Conservation (phyloP, 2,329 filamentous ascomycete species). For the Fusarium euwallaceae region DNA sequence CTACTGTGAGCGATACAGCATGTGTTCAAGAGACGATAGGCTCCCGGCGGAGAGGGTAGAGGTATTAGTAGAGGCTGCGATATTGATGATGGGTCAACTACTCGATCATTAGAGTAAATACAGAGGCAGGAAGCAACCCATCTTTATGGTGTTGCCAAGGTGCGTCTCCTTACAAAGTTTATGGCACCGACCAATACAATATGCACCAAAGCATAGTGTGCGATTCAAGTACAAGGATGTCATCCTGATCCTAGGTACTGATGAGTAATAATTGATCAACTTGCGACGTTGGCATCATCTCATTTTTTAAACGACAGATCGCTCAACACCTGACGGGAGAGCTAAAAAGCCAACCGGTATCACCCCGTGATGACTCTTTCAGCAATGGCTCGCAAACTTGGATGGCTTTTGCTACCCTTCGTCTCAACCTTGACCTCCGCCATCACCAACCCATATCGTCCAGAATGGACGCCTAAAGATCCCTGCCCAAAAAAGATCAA, state of each 20-base stretch:
- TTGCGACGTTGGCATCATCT: background rate
- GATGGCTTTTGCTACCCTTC: background rate
- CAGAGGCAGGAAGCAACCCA: background rate
- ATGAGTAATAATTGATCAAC: background rate
- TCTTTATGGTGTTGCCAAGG: background rate
- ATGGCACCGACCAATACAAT: background rate
- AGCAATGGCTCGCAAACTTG: background rate
- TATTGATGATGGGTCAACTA: background rate
- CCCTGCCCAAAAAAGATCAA: constrained; percentile 12
- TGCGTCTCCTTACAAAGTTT: too few species aligned
- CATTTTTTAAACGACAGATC: background rate
- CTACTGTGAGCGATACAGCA: background rate
- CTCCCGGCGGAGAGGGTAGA: background rate
- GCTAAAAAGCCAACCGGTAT: background rate
- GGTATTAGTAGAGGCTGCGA: background rate
- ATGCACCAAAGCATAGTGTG: background rate
- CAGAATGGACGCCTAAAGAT: background rate
- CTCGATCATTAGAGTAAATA: background rate
- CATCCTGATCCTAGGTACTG: background rate
- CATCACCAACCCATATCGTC: too few species aligned
- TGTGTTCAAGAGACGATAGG: background rate
- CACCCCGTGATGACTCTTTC: too few species aligned
- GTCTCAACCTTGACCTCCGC: background rate
- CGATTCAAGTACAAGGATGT: background rate
- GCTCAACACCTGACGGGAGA: background rate